Evolutionary conservation across 1,139 yeast genomes (phyloP).

Genomic region (Geotrichum macrosporum): DNA sequence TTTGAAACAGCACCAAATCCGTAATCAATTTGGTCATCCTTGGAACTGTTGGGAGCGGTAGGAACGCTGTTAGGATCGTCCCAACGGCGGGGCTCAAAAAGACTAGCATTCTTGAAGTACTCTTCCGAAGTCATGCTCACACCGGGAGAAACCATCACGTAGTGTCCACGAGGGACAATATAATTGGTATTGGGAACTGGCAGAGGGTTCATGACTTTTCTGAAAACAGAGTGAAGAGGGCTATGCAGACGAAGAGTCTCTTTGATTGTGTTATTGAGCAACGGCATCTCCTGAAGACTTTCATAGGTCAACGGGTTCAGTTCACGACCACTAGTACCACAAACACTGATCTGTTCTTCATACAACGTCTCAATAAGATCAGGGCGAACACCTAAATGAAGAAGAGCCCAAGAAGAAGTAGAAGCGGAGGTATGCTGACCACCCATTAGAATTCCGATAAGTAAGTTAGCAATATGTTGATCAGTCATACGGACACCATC

Average conservation of each 20-base stretch:
- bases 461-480: constrained; percentile 85
- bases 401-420: constrained; percentile 89
- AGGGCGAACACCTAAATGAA: constrained; percentile 84
- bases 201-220: constrained; percentile 77
- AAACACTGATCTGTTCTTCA: constrained; percentile 63
- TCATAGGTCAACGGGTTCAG: constrained; percentile 60
- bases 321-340: constrained; percentile 48
- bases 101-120: constrained; percentile 65
- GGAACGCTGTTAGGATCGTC: constrained; percentile 43
- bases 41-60: constrained; percentile 33
- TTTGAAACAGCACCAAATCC: constrained; percentile 95
- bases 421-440: constrained; percentile 98
- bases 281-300: constrained; percentile 72
- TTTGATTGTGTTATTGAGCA: constrained; percentile 75
- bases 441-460: constrained; percentile 97
- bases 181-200: constrained; percentile 75
- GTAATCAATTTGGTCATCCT: constrained; percentile 61
- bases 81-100: constrained; percentile 89
- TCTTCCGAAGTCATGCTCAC: constrained; percentile 72
- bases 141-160: constrained; percentile 91
- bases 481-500: constrained; percentile 95
- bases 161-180: constrained; percentile 84
- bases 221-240: constrained; percentile 93
- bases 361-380: constrained; percentile 76
- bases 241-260: constrained; percentile 94